Base-by-base conservation (phyloP, 345 rosid genomes). In the Populus davidiana region DNA sequence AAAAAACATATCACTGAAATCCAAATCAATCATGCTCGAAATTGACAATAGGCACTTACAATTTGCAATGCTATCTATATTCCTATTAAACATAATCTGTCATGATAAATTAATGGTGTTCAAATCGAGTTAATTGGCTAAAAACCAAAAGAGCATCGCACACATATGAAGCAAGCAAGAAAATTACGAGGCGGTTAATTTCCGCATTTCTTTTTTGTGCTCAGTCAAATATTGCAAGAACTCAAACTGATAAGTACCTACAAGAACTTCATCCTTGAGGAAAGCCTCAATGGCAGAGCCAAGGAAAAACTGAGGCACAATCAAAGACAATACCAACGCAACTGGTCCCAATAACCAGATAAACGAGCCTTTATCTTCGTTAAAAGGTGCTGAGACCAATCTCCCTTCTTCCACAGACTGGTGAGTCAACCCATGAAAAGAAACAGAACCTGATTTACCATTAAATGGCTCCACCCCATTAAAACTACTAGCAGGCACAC, bases 391-490 rank as follows among this genome's bases (percentile, higher is more conserved):
- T 13, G 97, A 90, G 39, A 87, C 84, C 72, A 92, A 80, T 69
- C 83, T 88, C 67, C 86, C 84, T 81, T 90, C 97, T 83, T 94
- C 98, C 66, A 89, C 90, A 2, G 88, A 85, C 81, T 92, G 95
- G 70, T 93, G 88, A 70, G 93, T 87, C 81, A 89, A 65, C 6
- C 98, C 98, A 74, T 76, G 61, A 82, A 91, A 94, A 7, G 98
- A 91, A 81, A 91, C 79, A 5, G 93, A 93, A 73, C 98, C 97
- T 2, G 98, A 81, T 82, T 94, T 91, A 7, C 98, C 98, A 54
- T 86, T 88, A 74, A 89, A 89, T 12, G 90, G 84, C 80, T 93
- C 97, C 83, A 77, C 74, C 75, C 86, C 90, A 73, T 82, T 77
- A 69, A 56, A 79, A 38, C 74, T 75, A 41, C 38, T 50, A 65